Evolutionary conservation across 2,329 filamentous ascomycete species (phyloP).

Genomic region (Ampelomyces quisqualis): DNA sequence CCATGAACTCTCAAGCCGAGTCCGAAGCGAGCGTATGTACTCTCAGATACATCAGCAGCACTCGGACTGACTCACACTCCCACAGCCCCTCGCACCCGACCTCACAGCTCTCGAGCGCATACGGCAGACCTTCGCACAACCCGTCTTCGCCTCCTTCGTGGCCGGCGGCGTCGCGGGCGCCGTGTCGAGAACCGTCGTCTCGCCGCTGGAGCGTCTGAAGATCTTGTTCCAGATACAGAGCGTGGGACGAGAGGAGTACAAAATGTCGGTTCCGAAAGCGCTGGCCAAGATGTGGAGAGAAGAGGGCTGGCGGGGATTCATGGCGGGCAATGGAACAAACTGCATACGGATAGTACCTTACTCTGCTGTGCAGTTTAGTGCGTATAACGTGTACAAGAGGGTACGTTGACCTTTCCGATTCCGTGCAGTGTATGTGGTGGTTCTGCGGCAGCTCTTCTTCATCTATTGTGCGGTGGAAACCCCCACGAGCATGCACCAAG

Average conservation of each 20-base stretch:
- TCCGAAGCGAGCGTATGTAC: slow-evolving; percentile 28
- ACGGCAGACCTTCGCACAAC: slow-evolving; percentile 64
- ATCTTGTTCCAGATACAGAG: slow-evolving; percentile 98
- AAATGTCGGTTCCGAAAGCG: slow-evolving; percentile 84
- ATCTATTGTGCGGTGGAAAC: no score
- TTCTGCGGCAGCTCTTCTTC: no score
- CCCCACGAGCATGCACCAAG: no score
- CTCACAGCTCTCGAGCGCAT: slow-evolving; percentile 27
- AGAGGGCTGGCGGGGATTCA: slow-evolving; percentile 95
- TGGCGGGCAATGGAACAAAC: slow-evolving; percentile 97
- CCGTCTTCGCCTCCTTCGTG: slow-evolving; percentile 87
- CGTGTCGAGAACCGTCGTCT: slow-evolving; percentile 96
- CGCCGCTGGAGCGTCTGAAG: slow-evolving; percentile 91
- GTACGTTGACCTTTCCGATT: slow-evolving; percentile 55
- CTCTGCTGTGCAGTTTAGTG: slow-evolving; percentile 96
- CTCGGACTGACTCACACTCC: neutral
- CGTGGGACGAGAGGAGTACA: slow-evolving; percentile 86
- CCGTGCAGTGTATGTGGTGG: neutral
- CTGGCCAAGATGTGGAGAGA: slow-evolving; percentile 94
- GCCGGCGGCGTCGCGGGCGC: slow-evolving; percentile 92
- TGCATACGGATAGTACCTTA: slow-evolving; percentile 98
- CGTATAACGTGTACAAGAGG: slow-evolving; percentile 95
- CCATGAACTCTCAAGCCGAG: slow-evolving; percentile 21
- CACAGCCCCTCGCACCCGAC: slow-evolving; percentile 19
- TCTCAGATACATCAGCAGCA: neutral